A percentile compares a stretch with the other conserved stretches of the same genome.
Evolutionary conservation across 2,329 filamentous ascomycete species (phyloP).

Genomic region (Neocatenulostroma microsporum): DNA sequence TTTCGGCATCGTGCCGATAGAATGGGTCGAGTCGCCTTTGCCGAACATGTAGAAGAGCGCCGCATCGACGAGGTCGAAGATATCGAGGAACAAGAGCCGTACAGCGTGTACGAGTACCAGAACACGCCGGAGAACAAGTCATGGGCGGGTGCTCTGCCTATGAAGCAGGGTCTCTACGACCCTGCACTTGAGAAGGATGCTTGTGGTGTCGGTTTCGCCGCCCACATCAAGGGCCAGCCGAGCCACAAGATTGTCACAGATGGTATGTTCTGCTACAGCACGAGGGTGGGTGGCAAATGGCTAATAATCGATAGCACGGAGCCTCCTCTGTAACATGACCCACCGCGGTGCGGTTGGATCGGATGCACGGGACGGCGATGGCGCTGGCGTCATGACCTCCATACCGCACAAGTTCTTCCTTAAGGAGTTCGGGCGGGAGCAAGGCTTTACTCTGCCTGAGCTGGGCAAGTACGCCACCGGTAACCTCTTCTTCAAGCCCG

Average conservation of each 20-base stretch:
- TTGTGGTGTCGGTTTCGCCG: slow-evolving; percentile 97
- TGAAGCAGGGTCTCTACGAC: slow-evolving; percentile 98
- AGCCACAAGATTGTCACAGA: slow-evolving; percentile 99
- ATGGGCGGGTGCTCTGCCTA: slow-evolving; percentile 89
- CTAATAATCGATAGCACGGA: slow-evolving; percentile 58
- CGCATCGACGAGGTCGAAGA: slow-evolving; percentile 37
- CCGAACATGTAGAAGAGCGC: slow-evolving; percentile 42
- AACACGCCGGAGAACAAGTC: slow-evolving; percentile 70
- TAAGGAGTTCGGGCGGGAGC: slow-evolving; percentile 94
- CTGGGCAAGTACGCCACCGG: slow-evolving; percentile 92
- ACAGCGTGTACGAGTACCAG: slow-evolving; percentile 52
- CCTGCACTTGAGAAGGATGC: slow-evolving; percentile 96
- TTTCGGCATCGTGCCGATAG: slow-evolving; percentile 47
- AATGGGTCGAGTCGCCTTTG: slow-evolving; percentile 48
- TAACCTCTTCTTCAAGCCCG: slow-evolving; percentile 98
- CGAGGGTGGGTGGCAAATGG: slow-evolving; percentile 5
- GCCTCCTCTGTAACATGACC: slow-evolving; percentile 99
- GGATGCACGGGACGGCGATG: slow-evolving; percentile 94
- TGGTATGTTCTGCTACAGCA: slow-evolving; percentile 55
- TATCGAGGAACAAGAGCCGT: slow-evolving; percentile 38
- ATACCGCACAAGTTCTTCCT: slow-evolving; percentile 98
- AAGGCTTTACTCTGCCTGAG: slow-evolving; percentile 77
- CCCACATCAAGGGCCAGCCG: slow-evolving; percentile 93
- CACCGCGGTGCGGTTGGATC: slow-evolving; percentile 97
- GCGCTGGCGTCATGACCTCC: slow-evolving; percentile 98